Percentiles rank a stretch among this genome's conserved stretches.
These are phyloP conservation scores for Claviceps purpurea DNA, from an alignment of 2,329 filamentous ascomycete genomes.

Conservation along the genomic window DNA sequence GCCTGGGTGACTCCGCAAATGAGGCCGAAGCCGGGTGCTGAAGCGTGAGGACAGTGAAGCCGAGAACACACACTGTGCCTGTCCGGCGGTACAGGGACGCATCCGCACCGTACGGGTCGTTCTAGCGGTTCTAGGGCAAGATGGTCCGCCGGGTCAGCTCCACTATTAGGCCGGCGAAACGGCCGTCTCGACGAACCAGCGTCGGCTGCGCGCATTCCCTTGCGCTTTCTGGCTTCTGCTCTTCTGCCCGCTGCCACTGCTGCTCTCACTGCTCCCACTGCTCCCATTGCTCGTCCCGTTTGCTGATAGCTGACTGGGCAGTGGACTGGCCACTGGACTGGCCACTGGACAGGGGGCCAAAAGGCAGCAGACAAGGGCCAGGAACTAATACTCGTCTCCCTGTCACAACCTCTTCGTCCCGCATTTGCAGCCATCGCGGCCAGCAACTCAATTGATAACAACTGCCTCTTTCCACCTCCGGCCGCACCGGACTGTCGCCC, in stretches of 20 bases:
- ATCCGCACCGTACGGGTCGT: background rate
- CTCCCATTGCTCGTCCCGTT: background rate
- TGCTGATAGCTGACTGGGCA: background rate
- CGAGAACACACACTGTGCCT: background rate
- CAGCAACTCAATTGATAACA: background rate
- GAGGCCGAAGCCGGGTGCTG: conserved; percentile 3
- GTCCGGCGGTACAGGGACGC: background rate
- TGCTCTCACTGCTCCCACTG: background rate
- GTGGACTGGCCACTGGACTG: too few relatives aligned
- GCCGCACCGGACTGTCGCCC: background rate
- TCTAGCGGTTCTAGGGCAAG: background rate
- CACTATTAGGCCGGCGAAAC: conserved; percentile 47
- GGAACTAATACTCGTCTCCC: too few relatives aligned
- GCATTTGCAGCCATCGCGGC: background rate
- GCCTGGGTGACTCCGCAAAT: conserved; percentile 5
- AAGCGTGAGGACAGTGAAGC: background rate
- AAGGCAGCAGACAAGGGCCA: too few relatives aligned
- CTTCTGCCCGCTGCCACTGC: background rate
- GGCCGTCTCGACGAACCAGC: conserved; percentile 34
- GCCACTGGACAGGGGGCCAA: too few relatives aligned
- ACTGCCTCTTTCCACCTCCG: background rate
- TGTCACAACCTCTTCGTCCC: too few relatives aligned
- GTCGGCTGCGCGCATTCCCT: conserved; percentile 10
- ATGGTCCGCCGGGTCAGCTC: conserved; percentile 18
- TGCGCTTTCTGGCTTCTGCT: conserved; percentile 9